These are phyloP conservation scores for Neurospora sp. DNA, from an alignment of 495 filamentous ascomycete genomes.

Conservation along the genomic window DNA sequence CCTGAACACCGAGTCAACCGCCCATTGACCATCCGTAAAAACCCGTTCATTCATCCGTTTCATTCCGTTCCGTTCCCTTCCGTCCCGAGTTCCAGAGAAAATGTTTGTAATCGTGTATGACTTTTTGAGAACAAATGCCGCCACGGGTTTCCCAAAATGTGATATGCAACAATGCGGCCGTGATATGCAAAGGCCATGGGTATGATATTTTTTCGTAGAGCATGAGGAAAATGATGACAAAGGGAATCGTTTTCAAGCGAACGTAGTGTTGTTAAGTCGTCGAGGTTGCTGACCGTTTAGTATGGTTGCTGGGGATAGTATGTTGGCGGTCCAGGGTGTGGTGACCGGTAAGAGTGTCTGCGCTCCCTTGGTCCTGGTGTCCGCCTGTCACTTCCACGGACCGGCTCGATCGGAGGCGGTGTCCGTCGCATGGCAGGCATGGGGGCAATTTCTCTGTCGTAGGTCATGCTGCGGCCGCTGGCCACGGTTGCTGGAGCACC, in stretches of 20 bases:
- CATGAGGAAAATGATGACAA: not conserved
- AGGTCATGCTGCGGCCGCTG: slow-evolving; percentile 22
- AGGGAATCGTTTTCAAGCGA: not conserved
- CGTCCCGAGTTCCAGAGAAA: slow-evolving; percentile 1
- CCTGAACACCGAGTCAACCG: not conserved
- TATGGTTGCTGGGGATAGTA: slow-evolving; percentile 13
- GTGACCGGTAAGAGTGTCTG: slow-evolving; percentile 14
- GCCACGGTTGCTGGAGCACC: slow-evolving; percentile 17
- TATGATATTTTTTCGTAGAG: not conserved
- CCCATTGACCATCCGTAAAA: not conserved
- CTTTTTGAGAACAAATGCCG: not conserved
- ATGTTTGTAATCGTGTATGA: not conserved
- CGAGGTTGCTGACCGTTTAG: not conserved
- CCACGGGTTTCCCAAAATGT: not conserved
- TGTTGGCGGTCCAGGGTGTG: slow-evolving; percentile 17
- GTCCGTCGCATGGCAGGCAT: slow-evolving; percentile 13
- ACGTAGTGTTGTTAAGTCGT: not conserved
- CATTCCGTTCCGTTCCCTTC: not conserved
- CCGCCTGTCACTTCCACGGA: slow-evolving; percentile 18
- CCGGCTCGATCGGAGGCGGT: slow-evolving; percentile 22
- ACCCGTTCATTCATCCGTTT: slow-evolving; percentile 3
- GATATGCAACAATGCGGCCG: not conserved
- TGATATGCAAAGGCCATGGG: slow-evolving; percentile 1
- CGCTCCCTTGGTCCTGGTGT: slow-evolving; percentile 21
- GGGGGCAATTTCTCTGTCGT: slow-evolving; percentile 16